Conservation (phyloP, 2,329 filamentous ascomycete species). For the Zymoseptoria crescenta region DNA sequence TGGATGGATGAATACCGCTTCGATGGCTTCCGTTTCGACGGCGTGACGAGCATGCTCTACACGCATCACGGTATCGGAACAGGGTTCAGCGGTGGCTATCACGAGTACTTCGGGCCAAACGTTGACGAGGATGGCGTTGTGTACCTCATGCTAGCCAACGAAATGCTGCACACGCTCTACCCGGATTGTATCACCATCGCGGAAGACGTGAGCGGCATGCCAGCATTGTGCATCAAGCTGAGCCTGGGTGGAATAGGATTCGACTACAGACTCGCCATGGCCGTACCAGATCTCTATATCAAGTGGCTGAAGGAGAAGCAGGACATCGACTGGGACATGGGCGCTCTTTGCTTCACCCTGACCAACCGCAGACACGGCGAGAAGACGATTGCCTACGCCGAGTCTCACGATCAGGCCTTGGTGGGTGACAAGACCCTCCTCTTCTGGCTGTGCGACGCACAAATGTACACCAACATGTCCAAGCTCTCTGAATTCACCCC, state of each 20-base stretch:
- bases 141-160: constrained; percentile 93
- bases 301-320: constrained; percentile 92
- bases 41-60: constrained; percentile 98
- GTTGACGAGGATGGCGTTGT: constrained; percentile 92
- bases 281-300: constrained; percentile 97
- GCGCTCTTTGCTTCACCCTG: constrained; percentile 73
- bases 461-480: constrained; percentile 98
- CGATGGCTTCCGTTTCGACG: constrained; percentile 95
- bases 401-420: constrained; percentile 96
- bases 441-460: constrained; percentile 96
- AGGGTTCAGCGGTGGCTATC: constrained; percentile 96
- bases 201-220: constrained; percentile 98
- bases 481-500: constrained; percentile 72
- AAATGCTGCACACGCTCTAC: constrained; percentile 87
- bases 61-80: constrained; percentile 93
- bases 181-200: constrained; percentile 84
- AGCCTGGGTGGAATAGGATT: constrained; percentile 88
- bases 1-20: constrained; percentile 99
- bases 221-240: constrained; percentile 81
- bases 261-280: constrained; percentile 96
- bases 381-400: constrained; percentile 96
- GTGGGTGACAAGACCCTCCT: constrained; percentile 95
- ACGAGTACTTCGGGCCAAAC: constrained; percentile 86
- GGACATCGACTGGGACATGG: constrained; percentile 88
- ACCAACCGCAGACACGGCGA: constrained; percentile 91